Base-by-base conservation (phyloP, 164 flowering plant genomes). In the Tetrastigma voinierianum region DNA sequence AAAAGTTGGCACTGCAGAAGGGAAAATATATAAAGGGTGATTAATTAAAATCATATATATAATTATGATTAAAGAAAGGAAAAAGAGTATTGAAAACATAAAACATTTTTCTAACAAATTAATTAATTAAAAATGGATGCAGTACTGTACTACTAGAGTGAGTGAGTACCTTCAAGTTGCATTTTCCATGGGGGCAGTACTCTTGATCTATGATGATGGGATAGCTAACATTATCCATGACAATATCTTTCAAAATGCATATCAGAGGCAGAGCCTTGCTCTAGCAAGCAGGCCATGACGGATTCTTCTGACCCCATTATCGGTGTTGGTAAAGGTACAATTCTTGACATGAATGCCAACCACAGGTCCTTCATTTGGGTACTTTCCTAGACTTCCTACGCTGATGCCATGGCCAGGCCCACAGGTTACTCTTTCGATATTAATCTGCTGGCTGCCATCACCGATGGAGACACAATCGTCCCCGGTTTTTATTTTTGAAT, bases 391-490 rank as follows among this genome's bases (percentile, higher is more conserved):
- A 64, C 78, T 75, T 10, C 78, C 75, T 1, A 75, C 19, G 54
- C 78, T 70, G 25, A 74, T 70, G 2, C 77, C 74, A 46, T 74
- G 74, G 1, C 71, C 74, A 0, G 78, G 74, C 1, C 78, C 74
- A 23, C 74, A 70, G 1, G 6, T 12, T 0, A 75, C 74, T 0
- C 54, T 10, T 1, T 51, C n/a, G 43, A 75, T 51, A 2, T 51
- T 43, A 4, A 75, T 19, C 1, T 67, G 40, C 40, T 32, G 6
- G 6, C 40, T 32, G 40, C 7, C 40, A 0, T 32, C 7, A 32
- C 40, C 40, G 6, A 32, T 32, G 3, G 86, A 83, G 19, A 83
- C 59, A 58, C 86, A 83, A 53, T 83, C 86, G 48, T 80, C 86
- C 12, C 86, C 84, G 0, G 86, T 83, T 19, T 47, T 23, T 3